phyloP scores from a whole-genome alignment of 1,139 yeast species.

The Pichiaceae sp. region DNA sequence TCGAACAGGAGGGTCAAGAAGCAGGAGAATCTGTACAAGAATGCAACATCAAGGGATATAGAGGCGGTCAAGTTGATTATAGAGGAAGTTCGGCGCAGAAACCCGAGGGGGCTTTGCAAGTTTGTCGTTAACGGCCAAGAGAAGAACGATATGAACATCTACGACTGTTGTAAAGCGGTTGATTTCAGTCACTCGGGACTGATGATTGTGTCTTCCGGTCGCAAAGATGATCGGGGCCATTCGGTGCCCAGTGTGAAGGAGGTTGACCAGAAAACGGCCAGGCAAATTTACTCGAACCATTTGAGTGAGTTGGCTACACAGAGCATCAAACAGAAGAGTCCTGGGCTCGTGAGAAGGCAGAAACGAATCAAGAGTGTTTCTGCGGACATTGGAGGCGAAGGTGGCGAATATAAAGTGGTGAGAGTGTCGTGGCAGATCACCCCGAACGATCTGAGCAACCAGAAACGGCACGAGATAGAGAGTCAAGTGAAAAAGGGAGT shows the following conservation, averaged over 20 bases:
- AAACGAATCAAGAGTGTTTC: slow-evolving; percentile 15
- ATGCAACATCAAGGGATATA: slow-evolving; percentile 17
- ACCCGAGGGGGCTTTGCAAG: slow-evolving; percentile 12
- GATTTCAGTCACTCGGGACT: slow-evolving; percentile 17
- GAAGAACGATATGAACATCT: slow-evolving; percentile 8
- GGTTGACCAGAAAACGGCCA: slow-evolving; percentile 26
- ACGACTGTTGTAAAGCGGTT: slow-evolving; percentile 9
- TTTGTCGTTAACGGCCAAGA: slow-evolving; percentile 12
- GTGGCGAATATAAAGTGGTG: slow-evolving; percentile 27
- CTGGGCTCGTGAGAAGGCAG: slow-evolving; percentile 19
- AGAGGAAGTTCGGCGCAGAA: slow-evolving; percentile 8
- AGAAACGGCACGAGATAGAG: slow-evolving; percentile 34
- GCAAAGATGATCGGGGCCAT: slow-evolving; percentile 5
- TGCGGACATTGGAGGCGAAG: slow-evolving; percentile 18
- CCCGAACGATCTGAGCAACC: slow-evolving; percentile 31
- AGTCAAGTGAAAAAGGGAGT: slow-evolving; percentile 29
- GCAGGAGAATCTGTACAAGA: slow-evolving; percentile 6
- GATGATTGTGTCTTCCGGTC: slow-evolving; percentile 10
- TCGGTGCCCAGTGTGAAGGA: slow-evolving; percentile 27
- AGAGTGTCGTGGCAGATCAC: slow-evolving; percentile 38
- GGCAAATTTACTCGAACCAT: slow-evolving; percentile 31
- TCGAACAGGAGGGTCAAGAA: slow-evolving; percentile 1
- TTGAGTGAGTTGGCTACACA: slow-evolving; percentile 17
- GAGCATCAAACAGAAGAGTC: slow-evolving; percentile 9
- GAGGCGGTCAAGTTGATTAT: slow-evolving; percentile 17